phyloP scores from a whole-genome alignment of 2,329 filamentous ascomycete genomes.

The Ophiocordyceps camponoti-saundersi region DNA sequence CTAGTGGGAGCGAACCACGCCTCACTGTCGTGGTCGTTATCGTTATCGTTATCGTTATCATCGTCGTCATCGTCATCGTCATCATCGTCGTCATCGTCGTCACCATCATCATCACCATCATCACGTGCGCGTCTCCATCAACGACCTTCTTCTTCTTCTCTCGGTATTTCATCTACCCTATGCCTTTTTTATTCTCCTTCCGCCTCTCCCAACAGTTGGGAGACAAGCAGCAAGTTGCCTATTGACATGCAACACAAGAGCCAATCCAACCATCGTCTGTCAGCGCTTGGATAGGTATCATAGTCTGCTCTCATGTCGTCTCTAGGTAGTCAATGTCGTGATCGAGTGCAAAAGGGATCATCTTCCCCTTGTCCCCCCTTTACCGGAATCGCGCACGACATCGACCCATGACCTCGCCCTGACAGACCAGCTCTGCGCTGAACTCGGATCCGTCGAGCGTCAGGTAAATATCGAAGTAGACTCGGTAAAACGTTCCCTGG shows the following conservation, averaged over 20 bases:
- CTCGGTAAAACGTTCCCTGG: conserved; percentile 86
- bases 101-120: too few relatives aligned
- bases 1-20: too few relatives aligned
- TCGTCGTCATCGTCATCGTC: too few relatives aligned
- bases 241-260: background rate
- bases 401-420: conserved; percentile 96
- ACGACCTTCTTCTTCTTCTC: too few relatives aligned
- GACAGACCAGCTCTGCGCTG: conserved; percentile 95
- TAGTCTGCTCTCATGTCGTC: background rate
- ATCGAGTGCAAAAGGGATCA: background rate
- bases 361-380: conserved; percentile 1
- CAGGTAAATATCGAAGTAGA: conserved; percentile 67
- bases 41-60: too few relatives aligned
- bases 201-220: background rate
- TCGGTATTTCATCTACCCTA: too few relatives aligned
- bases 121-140: too few relatives aligned
- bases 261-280: background rate
- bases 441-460: conserved; percentile 96
- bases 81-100: too few relatives aligned
- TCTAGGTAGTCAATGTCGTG: conserved; percentile 1
- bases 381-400: conserved; percentile 79
- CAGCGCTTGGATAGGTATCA: conserved; percentile 1
- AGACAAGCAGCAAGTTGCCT: background rate
- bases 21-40: too few relatives aligned
- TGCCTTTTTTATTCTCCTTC: too few relatives aligned